These are phyloP conservation scores for Erodium chrysanthum DNA, from an alignment of 441 rosid genomes.

Conservation along the genomic window DNA sequence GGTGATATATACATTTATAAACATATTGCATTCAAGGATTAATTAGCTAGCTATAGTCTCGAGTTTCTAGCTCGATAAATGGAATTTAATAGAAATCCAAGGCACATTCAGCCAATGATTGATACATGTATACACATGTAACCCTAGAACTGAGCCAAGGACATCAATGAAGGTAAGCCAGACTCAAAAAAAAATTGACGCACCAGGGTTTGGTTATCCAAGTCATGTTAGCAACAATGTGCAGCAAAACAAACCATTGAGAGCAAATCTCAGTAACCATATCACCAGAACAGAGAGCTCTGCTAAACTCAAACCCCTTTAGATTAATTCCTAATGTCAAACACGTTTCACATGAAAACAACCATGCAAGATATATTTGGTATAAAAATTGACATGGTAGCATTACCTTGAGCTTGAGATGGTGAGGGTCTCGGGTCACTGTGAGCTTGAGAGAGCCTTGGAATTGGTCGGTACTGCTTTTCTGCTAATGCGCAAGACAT, in stretches of 20 bases:
- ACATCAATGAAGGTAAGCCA: background rate
- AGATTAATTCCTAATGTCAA: background rate
- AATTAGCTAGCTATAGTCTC: too few relatives aligned
- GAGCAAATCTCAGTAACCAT: background rate
- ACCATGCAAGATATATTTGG: too few relatives aligned
- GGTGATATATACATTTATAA: background rate
- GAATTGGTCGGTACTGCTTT: conserved; percentile 11
- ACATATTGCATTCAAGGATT: background rate
- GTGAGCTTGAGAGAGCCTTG: background rate
- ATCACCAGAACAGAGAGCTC: conserved; percentile 6
- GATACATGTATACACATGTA: too few relatives aligned
- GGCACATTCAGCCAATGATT: conserved; percentile 3
- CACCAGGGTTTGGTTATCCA: background rate
- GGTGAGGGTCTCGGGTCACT: conserved; percentile 10
- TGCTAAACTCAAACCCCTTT: conserved; percentile 2
- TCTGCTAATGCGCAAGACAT: conserved; percentile 2
- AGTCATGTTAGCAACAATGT: background rate
- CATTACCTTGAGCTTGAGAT: conserved; percentile 4
- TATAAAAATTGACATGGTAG: background rate
- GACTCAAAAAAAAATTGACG: background rate
- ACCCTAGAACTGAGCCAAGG: background rate
- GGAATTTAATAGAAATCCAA: background rate
- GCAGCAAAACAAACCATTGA: conserved; percentile 4
- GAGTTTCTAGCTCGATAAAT: background rate
- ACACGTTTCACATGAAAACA: too few relatives aligned